Evolutionary conservation across 2,329 filamentous ascomycete species (phyloP), one percentile per base, ranked within the genome.

Genomic region (Botrytis pseudocinerea): DNA sequence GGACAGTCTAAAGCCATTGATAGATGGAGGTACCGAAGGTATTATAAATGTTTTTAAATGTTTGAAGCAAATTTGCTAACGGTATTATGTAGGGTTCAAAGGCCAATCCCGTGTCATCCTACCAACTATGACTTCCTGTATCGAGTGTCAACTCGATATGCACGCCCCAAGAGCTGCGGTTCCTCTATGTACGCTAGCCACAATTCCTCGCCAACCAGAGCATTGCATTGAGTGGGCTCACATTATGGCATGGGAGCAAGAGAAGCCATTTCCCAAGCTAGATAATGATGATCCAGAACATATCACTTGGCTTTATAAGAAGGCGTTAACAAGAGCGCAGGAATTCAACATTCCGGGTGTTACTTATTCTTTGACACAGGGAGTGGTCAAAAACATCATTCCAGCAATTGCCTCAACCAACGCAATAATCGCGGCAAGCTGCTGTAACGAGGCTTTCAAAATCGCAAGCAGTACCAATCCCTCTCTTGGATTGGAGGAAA

Each of bases 151-250:
- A 81, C 89, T 99, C 42, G 96, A 98, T 81, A 98, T 99, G 93
- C 95, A 98, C 82, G 95, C 96, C 0, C 97, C 96, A n/a, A 90
- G 95, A 70, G 93, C 94, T n/a, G 94, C 96, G 22, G 95, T 99
- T 0, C 96, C 96, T 1, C 91, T 99, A 42, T 99, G 96, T 82
- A 99, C 96, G 5, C 91, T 99, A 73, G 96, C 96, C 25, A 97
- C 94, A 28, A 98, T 99, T 77, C 96, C 96, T 16, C 92, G 96
- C 22, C 96, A 99, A 81, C 96, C 96, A 1, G 95, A 98, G 82
- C 96, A 99, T 84, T 99, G 96, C 82, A 93, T 99, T 80, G 96
- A 99, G 84, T 99, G 96, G 96, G 97, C 96, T 0, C 95, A 98
- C 82, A 92, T 98, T 80, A 98, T 99, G 76, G 96, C 96, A 59